Conservation (phyloP, 2,329 filamentous ascomycete genomes). For the Botryotinia narcissicola region DNA sequence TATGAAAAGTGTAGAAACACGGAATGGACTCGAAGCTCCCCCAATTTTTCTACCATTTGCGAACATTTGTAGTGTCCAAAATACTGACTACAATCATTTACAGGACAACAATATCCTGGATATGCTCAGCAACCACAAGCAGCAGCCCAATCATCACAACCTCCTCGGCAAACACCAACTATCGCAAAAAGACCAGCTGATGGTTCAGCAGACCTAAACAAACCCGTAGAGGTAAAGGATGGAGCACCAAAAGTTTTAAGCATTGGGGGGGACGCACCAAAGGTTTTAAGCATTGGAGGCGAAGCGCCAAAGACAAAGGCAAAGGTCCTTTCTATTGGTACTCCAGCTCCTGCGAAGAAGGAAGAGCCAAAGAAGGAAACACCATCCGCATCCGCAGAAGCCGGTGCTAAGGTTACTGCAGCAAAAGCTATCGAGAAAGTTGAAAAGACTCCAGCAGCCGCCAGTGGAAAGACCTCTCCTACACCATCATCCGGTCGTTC, state of each 20-base stretch:
- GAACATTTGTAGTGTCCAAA: not conserved
- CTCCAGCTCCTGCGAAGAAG: slow-evolving; percentile 45
- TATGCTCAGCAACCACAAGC: slow-evolving; percentile 52
- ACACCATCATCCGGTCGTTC: slow-evolving; percentile 80
- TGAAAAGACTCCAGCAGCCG: slow-evolving; percentile 61
- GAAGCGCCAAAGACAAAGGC: slow-evolving; percentile 54
- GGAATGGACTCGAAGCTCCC: not conserved
- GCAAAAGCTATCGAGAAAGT: slow-evolving; percentile 93
- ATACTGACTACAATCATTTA: slow-evolving; percentile 4
- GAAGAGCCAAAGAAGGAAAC: slow-evolving; percentile 51
- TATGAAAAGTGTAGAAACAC: not conserved
- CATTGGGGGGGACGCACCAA: slow-evolving; percentile 60
- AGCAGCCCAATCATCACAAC: slow-evolving; percentile 40
- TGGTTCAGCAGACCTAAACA: slow-evolving; percentile 46
- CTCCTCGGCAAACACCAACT: slow-evolving; percentile 51
- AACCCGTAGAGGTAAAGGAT: slow-evolving; percentile 54
- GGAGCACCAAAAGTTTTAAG: slow-evolving; percentile 63
- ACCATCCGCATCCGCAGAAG: slow-evolving; percentile 46
- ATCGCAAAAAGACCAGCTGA: slow-evolving; percentile 63
- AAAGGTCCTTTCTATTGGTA: slow-evolving; percentile 77
- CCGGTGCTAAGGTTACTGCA: slow-evolving; percentile 80
- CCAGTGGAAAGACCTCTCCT: slow-evolving; percentile 73
- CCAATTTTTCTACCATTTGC: not conserved
- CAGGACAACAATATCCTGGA: slow-evolving; percentile 51
- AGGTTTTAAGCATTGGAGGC: slow-evolving; percentile 62